phyloP scores from a whole-genome alignment of 352 stramenopile genomes.

The Phytophthora ramorum region DNA sequence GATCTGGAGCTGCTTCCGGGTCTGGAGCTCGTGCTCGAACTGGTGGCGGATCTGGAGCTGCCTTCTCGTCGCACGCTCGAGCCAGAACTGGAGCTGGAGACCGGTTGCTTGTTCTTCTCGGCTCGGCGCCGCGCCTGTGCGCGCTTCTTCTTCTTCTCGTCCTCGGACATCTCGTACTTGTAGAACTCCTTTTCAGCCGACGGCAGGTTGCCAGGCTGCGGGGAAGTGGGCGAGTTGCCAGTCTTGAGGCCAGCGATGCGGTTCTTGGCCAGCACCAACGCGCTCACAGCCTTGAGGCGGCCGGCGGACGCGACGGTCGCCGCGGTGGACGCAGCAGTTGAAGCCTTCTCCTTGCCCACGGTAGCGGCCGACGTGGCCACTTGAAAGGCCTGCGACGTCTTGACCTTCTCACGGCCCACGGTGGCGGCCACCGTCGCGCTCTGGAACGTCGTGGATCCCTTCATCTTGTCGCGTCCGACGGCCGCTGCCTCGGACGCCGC shows the following conservation, averaged over 20 bases:
- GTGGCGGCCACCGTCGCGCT: slow-evolving; percentile 59
- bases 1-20: slow-evolving; percentile 26
- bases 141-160: slow-evolving; percentile 78
- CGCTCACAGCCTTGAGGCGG: slow-evolving; percentile 59
- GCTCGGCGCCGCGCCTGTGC: slow-evolving; percentile 66
- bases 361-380: slow-evolving; percentile 53
- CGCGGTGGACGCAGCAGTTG: slow-evolving; percentile 47
- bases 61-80: slow-evolving; percentile 21
- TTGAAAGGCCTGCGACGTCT: slow-evolving; percentile 68
- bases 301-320: slow-evolving; percentile 54
- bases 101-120: slow-evolving; percentile 62
- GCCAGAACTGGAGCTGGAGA: slow-evolving; percentile 15
- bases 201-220: slow-evolving; percentile 36
- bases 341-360: slow-evolving; percentile 66
- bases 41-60: slow-evolving; percentile 30
- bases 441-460: slow-evolving; percentile 70
- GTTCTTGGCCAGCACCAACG: slow-evolving; percentile 70
- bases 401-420: slow-evolving; percentile 62
- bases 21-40: slow-evolving; percentile 37
- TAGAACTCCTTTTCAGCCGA: slow-evolving; percentile 76
- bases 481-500: slow-evolving; percentile 56
- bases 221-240: slow-evolving; percentile 35
- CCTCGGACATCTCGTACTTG: slow-evolving; percentile 85
- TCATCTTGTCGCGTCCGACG: slow-evolving; percentile 61
- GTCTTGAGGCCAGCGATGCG: slow-evolving; percentile 41